A percentile compares a stretch with the other conserved stretches of the same genome.
phyloP scores from a whole-genome alignment of 2,329 filamentous ascomycete species.

The Neofusicoccum sp. region DNA sequence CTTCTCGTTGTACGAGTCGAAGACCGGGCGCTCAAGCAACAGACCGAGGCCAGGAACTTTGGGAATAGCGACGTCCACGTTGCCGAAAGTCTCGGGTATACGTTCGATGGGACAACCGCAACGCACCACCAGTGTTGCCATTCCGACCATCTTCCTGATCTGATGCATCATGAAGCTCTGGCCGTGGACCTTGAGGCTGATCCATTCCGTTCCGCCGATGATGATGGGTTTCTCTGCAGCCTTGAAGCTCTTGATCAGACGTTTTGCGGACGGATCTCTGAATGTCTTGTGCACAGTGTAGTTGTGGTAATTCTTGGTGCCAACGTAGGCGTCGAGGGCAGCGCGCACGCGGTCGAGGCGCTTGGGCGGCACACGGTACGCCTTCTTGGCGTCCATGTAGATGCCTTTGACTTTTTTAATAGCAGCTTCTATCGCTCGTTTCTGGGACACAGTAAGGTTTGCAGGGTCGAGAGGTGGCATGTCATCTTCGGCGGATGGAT shows the following conservation, averaged over 20 bases:
- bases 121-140: conserved; percentile 80
- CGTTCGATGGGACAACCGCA: conserved; percentile 73
- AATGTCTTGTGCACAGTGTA: conserved; percentile 89
- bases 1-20: conserved; percentile 81
- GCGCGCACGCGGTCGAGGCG: conserved; percentile 75
- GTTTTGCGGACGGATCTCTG: conserved; percentile 79
- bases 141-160: conserved; percentile 97
- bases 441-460: conserved; percentile 24
- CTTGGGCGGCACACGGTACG: conserved; percentile 72
- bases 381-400: conserved; percentile 77
- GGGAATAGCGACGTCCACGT: conserved; percentile 75
- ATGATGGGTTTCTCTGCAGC: conserved; percentile 65
- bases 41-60: conserved; percentile 90
- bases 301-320: conserved; percentile 93
- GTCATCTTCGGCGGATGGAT: conserved; percentile 10
- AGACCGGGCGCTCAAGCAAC: conserved; percentile 85
- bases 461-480: conserved; percentile 2
- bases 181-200: conserved; percentile 92
- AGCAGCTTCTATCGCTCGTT: conserved; percentile 40
- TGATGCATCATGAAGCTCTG: conserved; percentile 99
- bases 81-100: conserved; percentile 72
- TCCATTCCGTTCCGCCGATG: conserved; percentile 91
- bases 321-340: conserved; percentile 71
- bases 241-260: conserved; percentile 88
- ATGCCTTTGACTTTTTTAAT: conserved; percentile 67